Evolutionary conservation across 2,329 filamentous ascomycete species (phyloP), one percentile per base, ranked within the genome.

Genomic region (Thielaviopsis ethacetica): DNA sequence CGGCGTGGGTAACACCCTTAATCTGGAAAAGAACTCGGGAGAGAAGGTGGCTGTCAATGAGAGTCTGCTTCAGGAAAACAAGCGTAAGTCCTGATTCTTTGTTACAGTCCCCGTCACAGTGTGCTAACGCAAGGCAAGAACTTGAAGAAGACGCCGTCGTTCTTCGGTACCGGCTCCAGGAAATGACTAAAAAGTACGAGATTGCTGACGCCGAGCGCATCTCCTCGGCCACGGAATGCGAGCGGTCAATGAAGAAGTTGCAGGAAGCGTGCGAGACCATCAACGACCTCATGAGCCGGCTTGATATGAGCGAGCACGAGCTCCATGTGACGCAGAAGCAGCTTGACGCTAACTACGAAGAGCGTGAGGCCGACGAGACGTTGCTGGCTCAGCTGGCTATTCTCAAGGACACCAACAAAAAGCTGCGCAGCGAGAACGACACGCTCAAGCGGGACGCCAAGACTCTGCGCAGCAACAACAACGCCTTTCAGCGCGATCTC

Each of bases 211-310:
- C 83, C 57, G 78, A 82, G 62, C 79, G 61, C 79, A 84, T 62
- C 78, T 81, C 3, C 70, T 49, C 86, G 50, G 75, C 76, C 2
- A 75, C 79, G 30, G 85, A 88, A 68, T 78, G 82, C 30, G 83
- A 87, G 63, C 80, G 81, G 53, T 78, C 84, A 44, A 73, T 85
- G 54, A 76, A 76, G 56, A 83, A 84, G 64, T 73, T 84, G 5
- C 78, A 79, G 27, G 75, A 81, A 56, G 82, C 82, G 4, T 83
- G 79, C 49, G 74, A 77, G 53, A 80, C 78, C 38, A 78, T 80
- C 63, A 79, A 75, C 63, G 74, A 75, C 61, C 70, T 75, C 26
- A 75, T 73, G 41, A 68, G 71, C 21, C 73, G 73, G 63, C 64
- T 75, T 17, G 72, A 69, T 56, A 65, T 66, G 22, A 72, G 70